A percentile compares a stretch with the other conserved stretches of the same genome.
phyloP scores from a whole-genome alignment of 1,284 basidiomycete species.

The Coniferiporia sulphurascens region DNA sequence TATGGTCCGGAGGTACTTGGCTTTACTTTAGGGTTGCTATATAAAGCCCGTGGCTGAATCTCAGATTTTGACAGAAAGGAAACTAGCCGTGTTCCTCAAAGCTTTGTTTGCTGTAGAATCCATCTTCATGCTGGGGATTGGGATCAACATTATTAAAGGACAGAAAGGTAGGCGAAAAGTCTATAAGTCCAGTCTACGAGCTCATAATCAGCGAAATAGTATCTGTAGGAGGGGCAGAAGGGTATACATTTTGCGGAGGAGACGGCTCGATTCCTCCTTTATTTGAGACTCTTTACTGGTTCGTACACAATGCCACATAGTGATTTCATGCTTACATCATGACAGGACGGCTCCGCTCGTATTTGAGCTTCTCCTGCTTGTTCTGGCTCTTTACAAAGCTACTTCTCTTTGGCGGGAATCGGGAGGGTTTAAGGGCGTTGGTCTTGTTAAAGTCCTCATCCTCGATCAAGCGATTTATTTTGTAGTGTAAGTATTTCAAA shows the following conservation, averaged over 20 bases:
- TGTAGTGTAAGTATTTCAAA: neutral
- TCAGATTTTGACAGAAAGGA: neutral
- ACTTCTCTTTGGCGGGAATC: neutral
- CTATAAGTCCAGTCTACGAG: neutral
- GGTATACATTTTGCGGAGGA: too few relatives aligned
- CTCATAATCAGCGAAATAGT: neutral
- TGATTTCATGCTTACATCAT: neutral
- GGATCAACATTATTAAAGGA: neutral
- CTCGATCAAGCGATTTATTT: neutral
- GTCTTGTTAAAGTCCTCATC: neutral
- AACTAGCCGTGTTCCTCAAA: neutral
- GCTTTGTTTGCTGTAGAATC: neutral
- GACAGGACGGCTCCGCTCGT: conserved; percentile 4
- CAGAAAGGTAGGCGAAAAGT: neutral
- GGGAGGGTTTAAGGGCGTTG: neutral
- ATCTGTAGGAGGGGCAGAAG: neutral
- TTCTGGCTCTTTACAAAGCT: conserved; percentile 2
- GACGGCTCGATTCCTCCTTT: neutral
- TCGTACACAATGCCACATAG: neutral
- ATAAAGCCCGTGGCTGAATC: neutral
- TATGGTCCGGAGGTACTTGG: neutral
- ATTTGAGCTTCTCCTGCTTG: neutral
- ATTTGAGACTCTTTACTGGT: conserved; percentile 1
- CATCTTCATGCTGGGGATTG: neutral
- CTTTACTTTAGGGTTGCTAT: neutral